Evolutionary conservation across 495 filamentous ascomycete genomes (phyloP).

Genomic region (Cenococcum geophilum): DNA sequence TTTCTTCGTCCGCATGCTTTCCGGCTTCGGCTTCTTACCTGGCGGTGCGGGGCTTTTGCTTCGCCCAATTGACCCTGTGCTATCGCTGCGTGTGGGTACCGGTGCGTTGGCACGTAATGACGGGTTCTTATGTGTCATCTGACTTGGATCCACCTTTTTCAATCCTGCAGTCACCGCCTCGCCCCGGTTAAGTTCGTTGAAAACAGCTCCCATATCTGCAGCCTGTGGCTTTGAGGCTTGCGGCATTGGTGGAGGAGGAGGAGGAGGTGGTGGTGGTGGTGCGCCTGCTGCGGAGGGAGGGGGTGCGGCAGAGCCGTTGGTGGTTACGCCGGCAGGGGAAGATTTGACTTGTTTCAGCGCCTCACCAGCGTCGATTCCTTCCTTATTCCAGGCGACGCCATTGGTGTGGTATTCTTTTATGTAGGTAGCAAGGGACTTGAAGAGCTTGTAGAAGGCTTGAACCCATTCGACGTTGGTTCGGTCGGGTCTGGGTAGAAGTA

Average conservation of each 20-base stretch:
- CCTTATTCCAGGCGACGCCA: slow-evolving; percentile 83
- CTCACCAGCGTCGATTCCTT: slow-evolving; percentile 67
- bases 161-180: slow-evolving; percentile 77
- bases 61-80: slow-evolving; percentile 45
- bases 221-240: slow-evolving; percentile 40
- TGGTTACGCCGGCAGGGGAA: slow-evolving; percentile 39
- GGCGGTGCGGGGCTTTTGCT: slow-evolving; percentile 74
- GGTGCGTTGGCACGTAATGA: slow-evolving; percentile 65
- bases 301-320: slow-evolving; percentile 39
- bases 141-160: slow-evolving; percentile 82
- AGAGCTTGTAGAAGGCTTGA: slow-evolving; percentile 78
- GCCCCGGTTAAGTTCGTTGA: slow-evolving; percentile 84
- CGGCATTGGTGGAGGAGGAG: slow-evolving; percentile 75
- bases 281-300: slow-evolving; percentile 50
- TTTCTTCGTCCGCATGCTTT: slow-evolving; percentile 89
- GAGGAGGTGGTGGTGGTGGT: slow-evolving; percentile 50
- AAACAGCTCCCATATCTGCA: slow-evolving; percentile 70
- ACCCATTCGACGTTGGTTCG: slow-evolving; percentile 62
- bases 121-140: slow-evolving; percentile 99
- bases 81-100: slow-evolving; percentile 56
- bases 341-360: slow-evolving; percentile 57
- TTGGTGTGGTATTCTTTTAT: slow-evolving; percentile 71
- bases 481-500: slow-evolving; percentile 14
- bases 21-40: slow-evolving; percentile 87
- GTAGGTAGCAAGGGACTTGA: slow-evolving; percentile 72